phyloP scores from a whole-genome alignment of 768 basidiomycete genomes.

The Cystofilobasidium macerans region DNA sequence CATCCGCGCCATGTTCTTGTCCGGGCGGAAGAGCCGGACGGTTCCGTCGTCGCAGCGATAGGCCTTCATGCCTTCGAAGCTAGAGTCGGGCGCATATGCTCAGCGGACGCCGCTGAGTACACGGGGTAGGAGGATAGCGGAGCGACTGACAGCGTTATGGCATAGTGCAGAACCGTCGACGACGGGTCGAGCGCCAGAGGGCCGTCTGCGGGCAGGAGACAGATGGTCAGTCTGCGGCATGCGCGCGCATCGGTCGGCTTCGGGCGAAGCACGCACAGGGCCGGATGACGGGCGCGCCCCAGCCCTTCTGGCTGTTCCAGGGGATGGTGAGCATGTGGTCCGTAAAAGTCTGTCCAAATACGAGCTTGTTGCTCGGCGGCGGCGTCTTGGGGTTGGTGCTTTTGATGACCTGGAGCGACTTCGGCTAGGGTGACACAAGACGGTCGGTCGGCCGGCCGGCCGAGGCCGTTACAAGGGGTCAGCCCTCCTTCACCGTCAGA shows the following conservation, averaged over 20 bases:
- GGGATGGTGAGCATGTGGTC: conserved; percentile 74
- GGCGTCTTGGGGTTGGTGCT: conserved; percentile 48
- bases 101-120: too few species aligned
- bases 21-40: conserved; percentile 78
- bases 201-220: conserved; percentile 45
- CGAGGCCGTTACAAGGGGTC: too few species aligned
- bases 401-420: conserved; percentile 30
- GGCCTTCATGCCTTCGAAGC: conserved; percentile 79
- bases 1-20: conserved; percentile 61
- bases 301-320: conserved; percentile 65
- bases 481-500: too few species aligned
- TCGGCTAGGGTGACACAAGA: conserved; percentile 27
- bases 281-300: conserved; percentile 69
- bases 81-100: too few species aligned
- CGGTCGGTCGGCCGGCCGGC: background rate
- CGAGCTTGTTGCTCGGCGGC: conserved; percentile 56
- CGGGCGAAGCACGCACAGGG: conserved; percentile 53
- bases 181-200: conserved; percentile 66
- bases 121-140: background rate
- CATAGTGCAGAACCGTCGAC: conserved; percentile 80
- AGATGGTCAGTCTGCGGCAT: background rate
- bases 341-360: conserved; percentile 79
- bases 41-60: conserved; percentile 63
- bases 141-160: conserved; percentile 54
- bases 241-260: background rate